Evolutionary conservation across 2,329 filamentous ascomycete genomes (phyloP), one percentile per base, ranked within the genome.

Genomic region (Camptophora hylomeconis): DNA sequence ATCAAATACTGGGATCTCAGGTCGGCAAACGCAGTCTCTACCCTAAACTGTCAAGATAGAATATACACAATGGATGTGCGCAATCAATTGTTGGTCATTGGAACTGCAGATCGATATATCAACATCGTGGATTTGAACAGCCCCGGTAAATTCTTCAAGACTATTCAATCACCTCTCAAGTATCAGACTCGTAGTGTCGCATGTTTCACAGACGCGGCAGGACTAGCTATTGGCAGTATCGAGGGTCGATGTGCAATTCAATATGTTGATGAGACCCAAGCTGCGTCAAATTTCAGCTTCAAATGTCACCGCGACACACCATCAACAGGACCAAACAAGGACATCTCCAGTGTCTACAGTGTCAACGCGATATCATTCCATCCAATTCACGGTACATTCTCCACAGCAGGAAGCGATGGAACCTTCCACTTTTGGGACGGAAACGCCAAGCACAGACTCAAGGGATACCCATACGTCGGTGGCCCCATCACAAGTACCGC

Each of bases 281-380:
- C 79, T 3, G 71, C 75, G 47, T 80, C 77, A 49, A 95, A 98
- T 63, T 98, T 98, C 65, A 93, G 83, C 22, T 98, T 98, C 74
- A 95, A 95, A 60, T 98, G 89, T 58, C 89, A 98, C 56, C 84
- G 89, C 35, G 82, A 93, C 46, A 71, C 73, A 4, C 72, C 80
- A 2, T 60, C 73, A 33, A 57, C 53, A 30, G 72, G 53, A 1
- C 38, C 71, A 48, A 41, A 40, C 12, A 37, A 37, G 9, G 86
- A 83, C 56, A 63, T 78, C 40, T 82, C 80, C 45, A 89, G 87
- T 49, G 89, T 95, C 45, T 89, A 86, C 63, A 77, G 84, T 2
- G 84, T 98, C 50, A 98, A 98, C 60, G 79, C 84, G 44, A 98
- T 98, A 55, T 92, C 82, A 14, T 95, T 95, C 73, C 89, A 98